A percentile compares a stretch with the other conserved stretches of the same genome.
Conservation (phyloP, 345 rosid species). For the Dipteronia dyeriana region DNA sequence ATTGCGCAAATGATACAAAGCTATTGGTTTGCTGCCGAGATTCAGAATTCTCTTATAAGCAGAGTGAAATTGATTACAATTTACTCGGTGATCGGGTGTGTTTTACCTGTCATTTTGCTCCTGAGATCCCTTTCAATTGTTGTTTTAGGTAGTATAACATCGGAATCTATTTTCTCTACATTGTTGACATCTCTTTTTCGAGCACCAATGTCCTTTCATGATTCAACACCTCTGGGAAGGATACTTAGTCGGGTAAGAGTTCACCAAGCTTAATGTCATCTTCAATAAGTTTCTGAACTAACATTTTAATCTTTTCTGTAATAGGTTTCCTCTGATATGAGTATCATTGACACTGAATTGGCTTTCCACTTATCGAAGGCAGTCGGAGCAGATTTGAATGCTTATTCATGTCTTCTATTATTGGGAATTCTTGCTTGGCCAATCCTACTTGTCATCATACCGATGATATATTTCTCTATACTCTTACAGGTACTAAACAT, state of each 20-base stretch:
- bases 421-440: slow-evolving; percentile 52
- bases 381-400: slow-evolving; percentile 38
- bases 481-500: slow-evolving; percentile 39
- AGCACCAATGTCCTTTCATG: slow-evolving; percentile 57
- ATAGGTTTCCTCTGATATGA: slow-evolving; percentile 60
- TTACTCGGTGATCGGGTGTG: slow-evolving; percentile 28
- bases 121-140: slow-evolving; percentile 27
- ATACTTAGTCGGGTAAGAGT: slow-evolving; percentile 50
- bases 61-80: slow-evolving; percentile 22
- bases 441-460: slow-evolving; percentile 41
- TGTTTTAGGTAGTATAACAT: slow-evolving; percentile 30
- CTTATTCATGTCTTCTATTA: slow-evolving; percentile 31
- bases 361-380: slow-evolving; percentile 29
- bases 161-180: slow-evolving; percentile 33
- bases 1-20: slow-evolving; percentile 34
- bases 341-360: slow-evolving; percentile 42
- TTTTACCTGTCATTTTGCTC: slow-evolving; percentile 29
- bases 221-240: slow-evolving; percentile 57
- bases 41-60: slow-evolving; percentile 28
- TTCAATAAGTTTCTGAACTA: slow-evolving; percentile 15
- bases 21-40: slow-evolving; percentile 42
- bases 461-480: slow-evolving; percentile 39
- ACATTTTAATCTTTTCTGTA: background rate
- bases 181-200: slow-evolving; percentile 37
- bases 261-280: slow-evolving; percentile 21